Evolutionary conservation across 140 eudicot species (phyloP).

Genomic region (Flaveria floridana): DNA sequence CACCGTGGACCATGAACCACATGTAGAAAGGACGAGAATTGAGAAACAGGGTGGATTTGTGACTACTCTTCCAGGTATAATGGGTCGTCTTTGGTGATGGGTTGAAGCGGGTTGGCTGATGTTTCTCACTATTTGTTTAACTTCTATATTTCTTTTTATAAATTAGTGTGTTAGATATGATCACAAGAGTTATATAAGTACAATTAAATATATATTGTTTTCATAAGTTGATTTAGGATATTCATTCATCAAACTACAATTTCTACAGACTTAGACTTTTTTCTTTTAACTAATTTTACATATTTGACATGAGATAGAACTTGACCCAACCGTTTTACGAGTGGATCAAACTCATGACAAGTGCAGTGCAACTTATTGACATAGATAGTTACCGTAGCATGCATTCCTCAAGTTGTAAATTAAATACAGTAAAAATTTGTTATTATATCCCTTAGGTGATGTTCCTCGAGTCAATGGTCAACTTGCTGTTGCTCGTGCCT

Average conservation of each 20-base stretch:
- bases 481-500: conserved; percentile 93
- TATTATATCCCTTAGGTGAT: conserved; percentile 49
- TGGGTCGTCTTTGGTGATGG: no score
- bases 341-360: not conserved
- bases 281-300: not conserved
- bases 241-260: no score
- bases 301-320: not conserved
- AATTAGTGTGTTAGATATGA: no score
- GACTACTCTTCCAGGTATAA: conserved; percentile 66
- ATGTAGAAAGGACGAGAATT: conserved; percentile 55
- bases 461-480: conserved; percentile 93
- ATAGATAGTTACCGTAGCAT: not conserved
- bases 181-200: no score
- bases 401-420: not conserved
- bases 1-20: conserved; percentile 84
- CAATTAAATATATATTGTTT: no score
- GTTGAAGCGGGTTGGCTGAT: no score
- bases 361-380: not conserved
- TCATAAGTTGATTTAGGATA: no score
- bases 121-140: no score
- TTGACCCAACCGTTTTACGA: not conserved
- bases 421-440: not conserved
- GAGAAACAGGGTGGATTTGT: conserved; percentile 86
- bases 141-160: no score
- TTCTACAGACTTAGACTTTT: not conserved